These are phyloP conservation scores for Melaleuca alternifolia DNA, from an alignment of 345 rosid genomes.

Conservation along the genomic window DNA sequence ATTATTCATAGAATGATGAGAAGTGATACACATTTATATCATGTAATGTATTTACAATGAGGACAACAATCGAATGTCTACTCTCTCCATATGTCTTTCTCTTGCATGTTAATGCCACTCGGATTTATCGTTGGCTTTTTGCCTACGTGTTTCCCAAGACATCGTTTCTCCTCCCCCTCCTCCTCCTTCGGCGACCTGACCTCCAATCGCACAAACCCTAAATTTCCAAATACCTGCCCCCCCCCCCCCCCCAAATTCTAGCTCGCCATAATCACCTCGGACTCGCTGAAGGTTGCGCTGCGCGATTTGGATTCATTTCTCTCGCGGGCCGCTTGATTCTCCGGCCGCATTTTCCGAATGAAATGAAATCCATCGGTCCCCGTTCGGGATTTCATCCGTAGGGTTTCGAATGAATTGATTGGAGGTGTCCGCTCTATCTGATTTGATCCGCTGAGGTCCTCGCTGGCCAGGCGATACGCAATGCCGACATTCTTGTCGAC, in stretches of 20 bases:
- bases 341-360: background rate
- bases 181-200: background rate
- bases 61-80: background rate
- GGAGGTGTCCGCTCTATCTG: background rate
- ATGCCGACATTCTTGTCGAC: constrained; percentile 58
- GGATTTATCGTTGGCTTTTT: background rate
- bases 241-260: background rate
- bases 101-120: background rate
- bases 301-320: background rate
- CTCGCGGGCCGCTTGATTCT: background rate
- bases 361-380: background rate
- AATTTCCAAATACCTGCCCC: background rate
- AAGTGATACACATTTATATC: too few relatives aligned
- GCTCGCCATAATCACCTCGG: background rate
- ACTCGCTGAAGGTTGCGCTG: background rate
- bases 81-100: background rate
- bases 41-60: too few relatives aligned
- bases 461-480: background rate
- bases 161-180: background rate
- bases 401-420: background rate
- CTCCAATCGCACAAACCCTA: background rate
- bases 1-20: too few relatives aligned
- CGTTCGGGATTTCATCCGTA: background rate
- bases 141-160: background rate
- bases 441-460: background rate